Conservation (phyloP, 495 filamentous ascomycete species). For the Thermothielavioides terrestris region DNA sequence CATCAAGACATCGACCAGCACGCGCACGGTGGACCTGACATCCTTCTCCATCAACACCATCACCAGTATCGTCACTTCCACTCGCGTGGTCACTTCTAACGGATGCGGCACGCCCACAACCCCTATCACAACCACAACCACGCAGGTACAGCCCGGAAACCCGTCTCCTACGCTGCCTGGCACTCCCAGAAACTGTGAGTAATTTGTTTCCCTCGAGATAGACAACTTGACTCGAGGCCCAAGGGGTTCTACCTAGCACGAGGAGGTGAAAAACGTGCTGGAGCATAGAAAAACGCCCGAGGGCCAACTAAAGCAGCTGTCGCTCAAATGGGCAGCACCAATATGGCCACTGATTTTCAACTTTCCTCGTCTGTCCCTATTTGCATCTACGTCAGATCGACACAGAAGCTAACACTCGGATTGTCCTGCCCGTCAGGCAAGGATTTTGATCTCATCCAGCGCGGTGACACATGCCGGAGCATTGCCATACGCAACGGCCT, state of each 20-base stretch:
- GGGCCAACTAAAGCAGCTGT: too few species aligned
- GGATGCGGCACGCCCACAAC: neutral
- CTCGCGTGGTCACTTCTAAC: neutral
- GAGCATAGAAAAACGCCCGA: too few species aligned
- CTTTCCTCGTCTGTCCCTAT: too few species aligned
- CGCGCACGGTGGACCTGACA: conserved; percentile 6
- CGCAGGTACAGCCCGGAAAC: neutral
- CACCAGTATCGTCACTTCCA: conserved; percentile 10
- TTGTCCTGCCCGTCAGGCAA: neutral
- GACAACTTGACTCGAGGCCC: neutral
- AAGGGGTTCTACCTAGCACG: too few species aligned
- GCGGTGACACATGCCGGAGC: conserved; percentile 10
- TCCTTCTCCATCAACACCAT: conserved; percentile 7
- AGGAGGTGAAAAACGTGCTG: too few species aligned
- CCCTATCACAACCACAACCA: neutral
- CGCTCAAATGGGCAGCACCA: too few species aligned
- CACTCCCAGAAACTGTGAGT: conserved; percentile 18
- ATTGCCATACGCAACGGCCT: conserved; percentile 9
- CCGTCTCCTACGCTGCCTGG: conserved; percentile 16
- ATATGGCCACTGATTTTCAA: too few species aligned
- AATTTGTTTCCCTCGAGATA: neutral
- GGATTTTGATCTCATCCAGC: conserved; percentile 2
- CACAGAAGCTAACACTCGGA: neutral
- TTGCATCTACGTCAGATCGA: neutral
- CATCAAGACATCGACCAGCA: neutral